These are phyloP conservation scores for Magnusiomyces tetraspermus DNA, from an alignment of 1,139 yeast species.

Conservation along the genomic window DNA sequence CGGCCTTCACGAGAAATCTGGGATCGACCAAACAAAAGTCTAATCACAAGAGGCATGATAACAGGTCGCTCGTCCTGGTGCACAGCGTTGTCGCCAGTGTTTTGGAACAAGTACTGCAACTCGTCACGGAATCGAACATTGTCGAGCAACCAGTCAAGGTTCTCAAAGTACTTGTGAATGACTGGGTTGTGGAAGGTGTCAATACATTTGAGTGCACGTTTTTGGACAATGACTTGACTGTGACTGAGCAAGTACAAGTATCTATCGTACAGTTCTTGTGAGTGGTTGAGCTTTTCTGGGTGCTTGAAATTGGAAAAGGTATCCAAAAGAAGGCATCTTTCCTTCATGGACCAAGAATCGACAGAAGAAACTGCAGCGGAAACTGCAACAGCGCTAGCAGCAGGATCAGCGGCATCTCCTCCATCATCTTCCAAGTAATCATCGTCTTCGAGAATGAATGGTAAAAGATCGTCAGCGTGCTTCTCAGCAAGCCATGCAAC, in stretches of 20 bases:
- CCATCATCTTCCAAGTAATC: constrained; percentile 4
- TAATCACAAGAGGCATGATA: constrained; percentile 62
- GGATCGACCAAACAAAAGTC: constrained; percentile 81
- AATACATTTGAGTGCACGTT: constrained; percentile 62
- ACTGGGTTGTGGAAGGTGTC: constrained; percentile 53
- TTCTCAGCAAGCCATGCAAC: constrained; percentile 62
- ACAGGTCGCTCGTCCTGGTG: constrained; percentile 50
- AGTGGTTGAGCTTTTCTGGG: constrained; percentile 44
- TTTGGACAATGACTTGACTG: constrained; percentile 55
- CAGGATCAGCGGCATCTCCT: constrained; percentile 1
- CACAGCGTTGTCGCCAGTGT: constrained; percentile 40
- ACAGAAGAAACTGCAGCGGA: constrained; percentile 12
- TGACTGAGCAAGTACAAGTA: constrained; percentile 53
- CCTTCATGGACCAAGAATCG: constrained; percentile 49
- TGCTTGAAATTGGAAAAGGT: constrained; percentile 58
- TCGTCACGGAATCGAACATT: constrained; percentile 83
- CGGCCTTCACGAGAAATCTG: constrained; percentile 58
- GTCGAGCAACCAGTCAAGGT: constrained; percentile 65
- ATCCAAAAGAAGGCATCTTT: constrained; percentile 50
- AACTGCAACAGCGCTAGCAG: not conserved
- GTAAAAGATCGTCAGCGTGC: constrained; percentile 47
- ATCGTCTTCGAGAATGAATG: constrained; percentile 30
- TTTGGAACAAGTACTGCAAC: constrained; percentile 50
- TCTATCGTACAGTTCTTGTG: constrained; percentile 46
- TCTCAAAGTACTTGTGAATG: constrained; percentile 61